These are phyloP conservation scores for Ophiocordyceps sinensis DNA, from an alignment of 2,329 filamentous ascomycete species.

Conservation along the genomic window DNA sequence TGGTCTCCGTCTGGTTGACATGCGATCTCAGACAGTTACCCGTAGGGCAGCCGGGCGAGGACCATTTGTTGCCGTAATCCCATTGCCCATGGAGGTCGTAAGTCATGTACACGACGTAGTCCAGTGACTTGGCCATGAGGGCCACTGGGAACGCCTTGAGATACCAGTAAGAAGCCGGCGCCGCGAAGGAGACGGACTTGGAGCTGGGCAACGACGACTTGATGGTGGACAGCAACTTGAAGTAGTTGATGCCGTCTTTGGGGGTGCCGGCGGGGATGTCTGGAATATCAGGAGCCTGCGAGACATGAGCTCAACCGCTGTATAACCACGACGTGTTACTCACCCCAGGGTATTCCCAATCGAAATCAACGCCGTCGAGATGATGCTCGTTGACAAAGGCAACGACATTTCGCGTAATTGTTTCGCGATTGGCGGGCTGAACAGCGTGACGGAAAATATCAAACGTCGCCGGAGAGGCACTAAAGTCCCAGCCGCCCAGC, in stretches of 20 bases:
- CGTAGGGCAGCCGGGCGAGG: slow-evolving; percentile 9
- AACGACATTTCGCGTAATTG: slow-evolving; percentile 17
- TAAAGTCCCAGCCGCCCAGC: slow-evolving; percentile 15
- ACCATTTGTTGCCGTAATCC: slow-evolving; percentile 15
- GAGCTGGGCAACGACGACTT: slow-evolving; percentile 1
- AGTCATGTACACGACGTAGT: slow-evolving; percentile 22
- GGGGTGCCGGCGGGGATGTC: slow-evolving; percentile 12
- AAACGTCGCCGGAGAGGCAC: slow-evolving; percentile 4
- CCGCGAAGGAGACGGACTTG: slow-evolving; percentile 16
- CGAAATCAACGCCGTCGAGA: slow-evolving; percentile 24
- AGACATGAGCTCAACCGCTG: too few relatives aligned
- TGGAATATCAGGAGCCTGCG: slow-evolving; percentile 10
- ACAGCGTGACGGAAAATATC: slow-evolving; percentile 7
- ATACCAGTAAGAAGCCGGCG: slow-evolving; percentile 20
- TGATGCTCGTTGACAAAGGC: slow-evolving; percentile 20
- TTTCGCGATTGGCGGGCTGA: slow-evolving; percentile 13
- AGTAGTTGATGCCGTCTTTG: slow-evolving; percentile 4
- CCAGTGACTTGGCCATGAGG: slow-evolving; percentile 10
- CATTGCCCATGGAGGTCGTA: slow-evolving; percentile 20
- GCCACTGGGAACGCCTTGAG: slow-evolving; percentile 16
- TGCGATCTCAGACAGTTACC: slow-evolving; percentile 21
- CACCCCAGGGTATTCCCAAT: slow-evolving; percentile 28
- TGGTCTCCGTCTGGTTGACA: slow-evolving; percentile 22
- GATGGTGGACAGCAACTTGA: slow-evolving; percentile 4
- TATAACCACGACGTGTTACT: too few relatives aligned